Base-by-base conservation (phyloP, 306 rosid species). In the Cajanus cajan region DNA sequence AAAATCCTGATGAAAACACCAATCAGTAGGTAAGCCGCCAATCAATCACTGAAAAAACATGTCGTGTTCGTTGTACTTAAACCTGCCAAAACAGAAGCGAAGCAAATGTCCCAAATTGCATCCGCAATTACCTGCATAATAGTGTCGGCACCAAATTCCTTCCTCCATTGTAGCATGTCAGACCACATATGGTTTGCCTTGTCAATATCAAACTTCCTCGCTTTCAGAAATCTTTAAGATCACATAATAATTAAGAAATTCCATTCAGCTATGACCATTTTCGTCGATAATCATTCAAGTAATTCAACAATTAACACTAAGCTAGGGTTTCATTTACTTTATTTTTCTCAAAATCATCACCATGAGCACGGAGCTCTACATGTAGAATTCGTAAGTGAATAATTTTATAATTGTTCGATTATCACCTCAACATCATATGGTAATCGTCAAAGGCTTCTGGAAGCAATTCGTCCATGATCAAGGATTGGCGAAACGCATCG, bases 151-250 rank as follows among this genome's bases (percentile, higher is more conserved):
- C 94, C 90, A 52, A 90, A 95, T 18, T 93, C 99, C 81, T 59
- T 90, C 87, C 99, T 91, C 99, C 99, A 95, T 52, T 87, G 94
- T 73, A 95, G 86, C 99, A 95, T 95, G 73, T 95, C 99, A 15
- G 88, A 92, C 99, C 99, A 95, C 99, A 95, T 95, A 80, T 91
- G 92, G 83, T 87, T 95, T 80, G 98, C 97, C 66, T 89, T 95
- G 18, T 95, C 99, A 28, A 85, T 73, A 78, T 95, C 98, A 51
- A 95, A 91, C 79, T 95, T 95, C 85, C 99, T 93, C 51, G 99
- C 99, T 82, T 95, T 95, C 72, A 95, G 76, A 82, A 95, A 95
- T 86, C 99, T 95, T 84, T 8, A 64, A 81, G 80, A 63, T 33
- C 31, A 76, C 57, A 52, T n/a, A n/a, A 28, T 59, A 68, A 71